phyloP scores from a whole-genome alignment of 2,329 filamentous ascomycete genomes.

The Nakataea oryzae region DNA sequence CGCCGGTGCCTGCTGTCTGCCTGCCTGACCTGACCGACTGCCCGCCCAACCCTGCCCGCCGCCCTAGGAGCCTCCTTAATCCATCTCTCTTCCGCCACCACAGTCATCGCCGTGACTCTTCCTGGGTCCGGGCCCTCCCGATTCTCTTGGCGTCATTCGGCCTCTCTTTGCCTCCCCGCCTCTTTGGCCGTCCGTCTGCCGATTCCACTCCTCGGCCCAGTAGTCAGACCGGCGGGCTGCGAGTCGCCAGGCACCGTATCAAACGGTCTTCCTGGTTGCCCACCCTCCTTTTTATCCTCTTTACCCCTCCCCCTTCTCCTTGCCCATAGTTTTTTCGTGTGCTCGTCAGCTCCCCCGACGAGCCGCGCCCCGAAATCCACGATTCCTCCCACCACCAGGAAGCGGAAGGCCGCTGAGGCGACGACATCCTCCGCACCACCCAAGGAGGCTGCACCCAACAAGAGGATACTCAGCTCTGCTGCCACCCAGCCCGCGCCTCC shows the following conservation, averaged over 20 bases:
- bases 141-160: not conserved
- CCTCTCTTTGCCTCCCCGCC: not conserved
- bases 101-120: not conserved
- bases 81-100: not conserved
- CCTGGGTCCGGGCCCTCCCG: not conserved
- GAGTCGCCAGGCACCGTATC: not conserved
- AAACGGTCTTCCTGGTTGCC: not conserved
- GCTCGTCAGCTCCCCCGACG: conserved; percentile 14
- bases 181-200: not conserved
- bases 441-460: conserved; percentile 33
- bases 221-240: not conserved
- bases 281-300: not conserved
- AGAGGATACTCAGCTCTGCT: conserved; percentile 45
- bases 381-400: conserved; percentile 49
- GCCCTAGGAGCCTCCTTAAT: not conserved
- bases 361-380: conserved; percentile 17
- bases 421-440: conserved; percentile 32
- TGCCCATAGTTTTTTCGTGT: not conserved
- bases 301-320: not conserved
- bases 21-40: not conserved
- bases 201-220: not conserved
- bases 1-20: not conserved
- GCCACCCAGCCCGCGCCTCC: conserved; percentile 40
- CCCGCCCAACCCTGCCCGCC: not conserved
- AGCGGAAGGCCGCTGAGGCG: conserved; percentile 58